Conservation (phyloP, 371 early-diverging fungal genomes). For the Mortierella sp. region DNA sequence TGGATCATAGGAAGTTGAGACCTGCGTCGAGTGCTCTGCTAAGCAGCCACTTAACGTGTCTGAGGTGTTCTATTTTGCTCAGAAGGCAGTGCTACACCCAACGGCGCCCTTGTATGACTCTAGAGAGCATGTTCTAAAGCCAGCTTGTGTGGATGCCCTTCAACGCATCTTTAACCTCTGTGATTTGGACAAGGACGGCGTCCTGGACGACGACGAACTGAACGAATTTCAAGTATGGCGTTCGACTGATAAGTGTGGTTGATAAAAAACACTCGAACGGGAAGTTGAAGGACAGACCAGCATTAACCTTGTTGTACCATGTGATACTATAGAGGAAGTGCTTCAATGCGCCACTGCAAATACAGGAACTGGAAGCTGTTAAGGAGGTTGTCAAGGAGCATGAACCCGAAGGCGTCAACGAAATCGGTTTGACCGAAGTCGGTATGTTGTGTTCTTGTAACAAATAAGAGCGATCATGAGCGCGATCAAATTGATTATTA, state of each 20-base stretch:
- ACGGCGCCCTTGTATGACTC: constrained; percentile 96
- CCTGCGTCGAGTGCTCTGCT: constrained; percentile 97
- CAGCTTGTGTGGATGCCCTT: constrained; percentile 90
- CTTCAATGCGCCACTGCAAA: constrained; percentile 93
- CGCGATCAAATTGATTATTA: no score
- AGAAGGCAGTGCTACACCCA: constrained; percentile 97
- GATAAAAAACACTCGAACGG: no score
- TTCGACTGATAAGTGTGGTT: no score
- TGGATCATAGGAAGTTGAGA: constrained; percentile 91
- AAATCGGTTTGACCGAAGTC: constrained; percentile 84
- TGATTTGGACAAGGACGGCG: constrained; percentile 92
- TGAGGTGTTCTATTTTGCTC: constrained; percentile 99
- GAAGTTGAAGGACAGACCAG: no score
- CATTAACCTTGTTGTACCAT: neutral
- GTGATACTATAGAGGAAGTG: constrained; percentile 77
- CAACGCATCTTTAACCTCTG: constrained; percentile 94
- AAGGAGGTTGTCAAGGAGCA: constrained; percentile 92
- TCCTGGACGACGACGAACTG: constrained; percentile 91
- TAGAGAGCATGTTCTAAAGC: constrained; percentile 91
- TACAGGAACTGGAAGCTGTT: constrained; percentile 94
- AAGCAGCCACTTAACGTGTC: constrained; percentile 93
- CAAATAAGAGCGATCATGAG: no score
- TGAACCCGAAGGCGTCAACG: constrained; percentile 88
- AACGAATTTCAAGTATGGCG: constrained; percentile 95
- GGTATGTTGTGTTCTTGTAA: constrained; percentile 55